Evolutionary conservation across 805 yeast genomes (phyloP).

Genomic region (Candida krabiensis): DNA sequence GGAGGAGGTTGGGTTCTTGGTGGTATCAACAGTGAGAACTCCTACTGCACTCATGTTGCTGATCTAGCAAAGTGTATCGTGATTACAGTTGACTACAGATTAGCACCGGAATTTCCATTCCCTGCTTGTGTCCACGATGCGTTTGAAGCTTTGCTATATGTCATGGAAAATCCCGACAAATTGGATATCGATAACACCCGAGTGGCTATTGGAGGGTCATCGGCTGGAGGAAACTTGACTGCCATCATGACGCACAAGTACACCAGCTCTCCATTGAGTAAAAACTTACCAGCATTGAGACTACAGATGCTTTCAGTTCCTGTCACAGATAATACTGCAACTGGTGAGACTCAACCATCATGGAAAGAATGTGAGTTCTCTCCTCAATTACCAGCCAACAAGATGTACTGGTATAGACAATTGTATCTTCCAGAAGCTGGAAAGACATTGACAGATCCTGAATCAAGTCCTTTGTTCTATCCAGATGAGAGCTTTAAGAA

Average conservation of each 20-base stretch:
- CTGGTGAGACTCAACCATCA: conserved; percentile 34
- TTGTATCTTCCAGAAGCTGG: conserved; percentile 43
- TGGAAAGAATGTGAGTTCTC: conserved; percentile 41
- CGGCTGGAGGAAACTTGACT: conserved; percentile 45
- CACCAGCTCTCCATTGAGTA: conserved; percentile 26
- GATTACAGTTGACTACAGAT: conserved; percentile 47
- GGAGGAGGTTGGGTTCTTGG: conserved; percentile 39
- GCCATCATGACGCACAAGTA: conserved; percentile 36
- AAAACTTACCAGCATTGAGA: conserved; percentile 33
- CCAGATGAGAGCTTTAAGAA: conserved; percentile 38
- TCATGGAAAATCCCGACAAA: conserved; percentile 24
- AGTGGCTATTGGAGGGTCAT: conserved; percentile 45
- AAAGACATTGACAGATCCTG: conserved; percentile 31
- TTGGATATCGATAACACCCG: conserved; percentile 32
- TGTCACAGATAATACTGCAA: conserved; percentile 43
- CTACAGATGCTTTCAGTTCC: conserved; percentile 46
- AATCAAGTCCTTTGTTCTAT: conserved; percentile 42
- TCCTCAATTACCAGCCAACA: conserved; percentile 45
- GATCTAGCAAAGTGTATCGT: conserved; percentile 35
- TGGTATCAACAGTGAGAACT: conserved; percentile 35
- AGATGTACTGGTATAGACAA: conserved; percentile 46
- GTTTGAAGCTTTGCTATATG: conserved; percentile 37
- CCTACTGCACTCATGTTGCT: conserved; percentile 42
- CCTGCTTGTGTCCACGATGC: conserved; percentile 50
- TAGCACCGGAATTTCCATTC: conserved; percentile 50